Percentiles rank a stretch among this genome's conserved stretches.
Conservation (phyloP, 768 basidiomycete species). For the Boletus rex-veris region DNA sequence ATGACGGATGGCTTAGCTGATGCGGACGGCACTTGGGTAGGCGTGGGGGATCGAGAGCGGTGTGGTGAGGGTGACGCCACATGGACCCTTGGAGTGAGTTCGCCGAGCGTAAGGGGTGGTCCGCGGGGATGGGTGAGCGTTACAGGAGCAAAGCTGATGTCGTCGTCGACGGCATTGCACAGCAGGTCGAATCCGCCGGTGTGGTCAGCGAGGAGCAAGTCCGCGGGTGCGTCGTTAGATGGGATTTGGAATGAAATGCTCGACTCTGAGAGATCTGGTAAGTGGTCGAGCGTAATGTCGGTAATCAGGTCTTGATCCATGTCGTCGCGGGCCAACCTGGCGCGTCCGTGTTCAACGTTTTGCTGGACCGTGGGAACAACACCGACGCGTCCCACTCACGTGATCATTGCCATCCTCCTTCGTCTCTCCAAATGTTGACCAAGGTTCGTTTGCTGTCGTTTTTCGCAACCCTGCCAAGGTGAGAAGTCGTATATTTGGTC, state of each 20-base stretch:
- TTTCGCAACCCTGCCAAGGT: too few relatives aligned
- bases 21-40: not conserved
- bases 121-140: constrained; percentile 25
- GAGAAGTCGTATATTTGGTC: too few relatives aligned
- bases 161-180: constrained; percentile 21
- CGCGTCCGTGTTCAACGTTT: constrained; percentile 9
- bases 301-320: constrained; percentile 27
- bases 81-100: constrained; percentile 40
- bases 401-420: constrained; percentile 8
- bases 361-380: constrained; percentile 20
- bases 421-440: not conserved
- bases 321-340: not conserved
- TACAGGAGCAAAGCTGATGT: constrained; percentile 38
- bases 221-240: constrained; percentile 29
- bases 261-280: constrained; percentile 50
- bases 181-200: constrained; percentile 41
- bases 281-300: constrained; percentile 49
- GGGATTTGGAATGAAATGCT: constrained; percentile 51
- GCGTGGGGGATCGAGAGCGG: constrained; percentile 12
- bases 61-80: not conserved
- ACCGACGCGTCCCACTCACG: constrained; percentile 29
- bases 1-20: constrained; percentile 17
- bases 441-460: not conserved
- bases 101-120: constrained; percentile 36
- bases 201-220: constrained; percentile 41